Percentiles rank a stretch among this genome's conserved stretches.
Evolutionary conservation across 192 early-diverging fungal species (phyloP).

Genomic region (Coemansia pectinata): DNA sequence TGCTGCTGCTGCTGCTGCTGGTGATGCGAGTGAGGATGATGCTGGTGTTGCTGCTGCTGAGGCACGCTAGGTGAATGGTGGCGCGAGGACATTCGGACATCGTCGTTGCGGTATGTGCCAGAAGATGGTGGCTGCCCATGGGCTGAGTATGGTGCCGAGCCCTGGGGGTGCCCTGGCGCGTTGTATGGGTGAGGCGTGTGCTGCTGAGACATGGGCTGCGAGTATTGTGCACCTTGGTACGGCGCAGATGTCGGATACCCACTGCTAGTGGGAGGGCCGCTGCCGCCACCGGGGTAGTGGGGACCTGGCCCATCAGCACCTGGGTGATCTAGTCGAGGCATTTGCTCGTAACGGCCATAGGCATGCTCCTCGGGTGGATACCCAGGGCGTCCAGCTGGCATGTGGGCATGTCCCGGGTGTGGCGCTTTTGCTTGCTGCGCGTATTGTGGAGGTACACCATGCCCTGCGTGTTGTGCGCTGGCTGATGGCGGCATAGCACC

Average conservation of each 20-base stretch:
- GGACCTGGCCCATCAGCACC: conserved; percentile 10
- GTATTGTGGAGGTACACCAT: conserved; percentile 1
- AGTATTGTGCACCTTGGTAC: conserved; percentile 22
- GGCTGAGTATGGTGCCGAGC: conserved; percentile 12
- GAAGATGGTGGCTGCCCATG: conserved; percentile 16
- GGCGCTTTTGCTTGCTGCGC: conserved; percentile 19
- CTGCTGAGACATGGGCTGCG: conserved; percentile 34
- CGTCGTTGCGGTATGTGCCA: conserved; percentile 31
- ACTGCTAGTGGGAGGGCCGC: conserved; percentile 12
- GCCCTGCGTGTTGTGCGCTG: conserved; percentile 5
- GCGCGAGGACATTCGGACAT: conserved; percentile 23
- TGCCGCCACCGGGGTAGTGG: conserved; percentile 20
- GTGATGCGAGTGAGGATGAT: conserved; percentile 10
- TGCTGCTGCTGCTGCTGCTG: conserved; percentile 9
- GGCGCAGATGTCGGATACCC: conserved; percentile 10
- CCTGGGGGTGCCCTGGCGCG: conserved; percentile 19
- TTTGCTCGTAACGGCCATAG: conserved; percentile 28
- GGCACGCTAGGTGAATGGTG: conserved; percentile 34
- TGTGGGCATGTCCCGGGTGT: conserved; percentile 8
- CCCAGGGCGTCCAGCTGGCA: conserved; percentile 20
- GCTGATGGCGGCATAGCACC: conserved; percentile 12
- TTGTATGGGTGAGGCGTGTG: conserved; percentile 22
- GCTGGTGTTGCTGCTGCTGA: conserved; percentile 22
- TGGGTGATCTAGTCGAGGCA: conserved; percentile 24
- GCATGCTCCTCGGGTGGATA: conserved; percentile 32